Evolutionary conservation across 2,329 filamentous ascomycete genomes (phyloP), one percentile per base, ranked within the genome.

Genomic region (Alternaria conjuncta): DNA sequence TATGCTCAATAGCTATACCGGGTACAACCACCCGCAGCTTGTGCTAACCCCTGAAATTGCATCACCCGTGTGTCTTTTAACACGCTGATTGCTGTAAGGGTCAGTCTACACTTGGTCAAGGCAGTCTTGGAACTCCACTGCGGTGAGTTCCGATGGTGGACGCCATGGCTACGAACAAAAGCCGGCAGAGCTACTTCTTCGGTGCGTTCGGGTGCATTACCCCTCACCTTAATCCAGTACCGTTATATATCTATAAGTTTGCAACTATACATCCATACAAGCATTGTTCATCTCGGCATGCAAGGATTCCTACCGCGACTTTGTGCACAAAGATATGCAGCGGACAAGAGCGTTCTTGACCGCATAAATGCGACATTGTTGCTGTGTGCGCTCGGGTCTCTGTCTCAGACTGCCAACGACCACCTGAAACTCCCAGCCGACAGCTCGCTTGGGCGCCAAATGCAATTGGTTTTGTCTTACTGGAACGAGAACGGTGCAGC

Each of bases 131-230:
- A 12, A 50, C 36, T 47, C 60, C 47, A 54, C 60, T 36, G 47
- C 60, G 60, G 60, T 62, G 55, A 62, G 25, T 59, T 25, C 60
- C 60, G 60, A 23, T 43, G 30, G 32, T 28, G 45, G 47, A 47
- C 5, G 53, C 30, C 30, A n/a, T 45, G n/a, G 36, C 46, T 45
- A 30, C 26, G 41, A 62, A 32, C 36, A 41, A 58, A 58, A 53
- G 32, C 60, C 60, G 60, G 60, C 23, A 58, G 36, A 44, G 44
- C 51, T 58, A 53, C 60, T 46, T 18, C 21, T 58, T 62, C 60
- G 60, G 60, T 50, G 47, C n/a, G 11, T 57, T 62, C 55, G 55
- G 60, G 60, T 55, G 47, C 13, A 44, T 62, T 63, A 63, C 60
- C 60, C 60, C 56, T 60, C 55, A 60, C 60, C 56, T 60, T 63